Base-by-base conservation (phyloP, 2,329 filamentous ascomycete species). In the Penicillium sp. region DNA sequence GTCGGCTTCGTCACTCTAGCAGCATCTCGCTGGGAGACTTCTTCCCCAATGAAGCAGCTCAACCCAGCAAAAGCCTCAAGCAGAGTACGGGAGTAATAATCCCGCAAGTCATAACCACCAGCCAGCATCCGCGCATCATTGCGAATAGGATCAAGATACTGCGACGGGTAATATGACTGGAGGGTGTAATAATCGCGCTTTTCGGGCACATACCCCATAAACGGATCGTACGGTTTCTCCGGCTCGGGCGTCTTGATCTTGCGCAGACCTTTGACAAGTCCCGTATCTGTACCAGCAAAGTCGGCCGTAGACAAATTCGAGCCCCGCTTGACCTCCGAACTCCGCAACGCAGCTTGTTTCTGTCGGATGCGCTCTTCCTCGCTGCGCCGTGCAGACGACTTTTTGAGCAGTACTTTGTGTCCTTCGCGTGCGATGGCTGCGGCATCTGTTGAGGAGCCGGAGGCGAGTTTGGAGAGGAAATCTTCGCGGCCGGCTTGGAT, bases 41-140 rank as follows among this genome's bases (percentile, higher is more conserved):
- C 91, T 38, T 96, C 89, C 30, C 81, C 86, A 35, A 99, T 77
- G 60, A 95, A 95, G 35, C 95, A 88, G 0, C 88, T 89, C 52
- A 99, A 70, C 0, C 95, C 93, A 0, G 88, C 83, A 71, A 96
- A 97, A 0, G 92, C 90, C 65, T 96, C 91, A 53, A 89, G 87
- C 65, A 99, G 74, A 19, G 88, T 85, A 19, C 91, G 79, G 7
- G 83, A 78, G 62, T 89, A 88, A 65, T 93, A 97, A 65, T 95
- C 90, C 29, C 80, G 76, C 36, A 92, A 75, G 61, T 86, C 84
- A 71, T 95, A 97, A 0, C 93, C 95, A 28, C 90, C 91, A 13
- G 88, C 88, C 43, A 80, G 74, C 64, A 87, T 83, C 37, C 80
- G 77, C 2, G 79, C 72, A 64, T 91, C 85, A 34, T 80, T 80